Evolutionary conservation across 2,329 filamentous ascomycete genomes (phyloP).

Genomic region (Chaetothyriales sp.): DNA sequence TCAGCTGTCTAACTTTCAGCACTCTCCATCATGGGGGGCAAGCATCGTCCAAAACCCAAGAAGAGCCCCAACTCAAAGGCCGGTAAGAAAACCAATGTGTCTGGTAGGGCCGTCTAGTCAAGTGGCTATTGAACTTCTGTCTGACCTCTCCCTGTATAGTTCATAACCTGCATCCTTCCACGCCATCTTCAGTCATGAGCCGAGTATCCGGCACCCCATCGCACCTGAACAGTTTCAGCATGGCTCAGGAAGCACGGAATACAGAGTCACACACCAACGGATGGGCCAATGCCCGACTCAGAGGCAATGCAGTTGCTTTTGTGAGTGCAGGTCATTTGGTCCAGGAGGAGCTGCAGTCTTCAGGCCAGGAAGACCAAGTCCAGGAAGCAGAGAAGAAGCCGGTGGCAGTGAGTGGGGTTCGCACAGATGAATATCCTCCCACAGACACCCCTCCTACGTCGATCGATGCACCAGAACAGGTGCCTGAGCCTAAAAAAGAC

Average conservation of each 20-base stretch:
- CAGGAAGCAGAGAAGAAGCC: constrained; percentile 2
- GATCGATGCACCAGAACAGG: background rate
- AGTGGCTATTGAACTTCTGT: background rate
- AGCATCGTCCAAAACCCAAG: constrained; percentile 8
- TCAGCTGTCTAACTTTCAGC: background rate
- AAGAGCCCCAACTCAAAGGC: constrained; percentile 6
- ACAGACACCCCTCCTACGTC: background rate
- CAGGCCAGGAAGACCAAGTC: background rate
- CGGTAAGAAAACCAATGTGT: constrained; percentile 2
- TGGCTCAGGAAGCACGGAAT: constrained; percentile 45
- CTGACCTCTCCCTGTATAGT: constrained; percentile 7
- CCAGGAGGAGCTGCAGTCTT: constrained; percentile 18
- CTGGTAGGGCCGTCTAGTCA: background rate
- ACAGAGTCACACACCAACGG: constrained; percentile 36
- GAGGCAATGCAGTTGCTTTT: constrained; percentile 43
- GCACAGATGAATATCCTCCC: background rate
- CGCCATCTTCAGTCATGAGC: background rate
- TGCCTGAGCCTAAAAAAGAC: background rate
- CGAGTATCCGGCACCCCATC: background rate
- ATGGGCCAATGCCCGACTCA: constrained; percentile 37
- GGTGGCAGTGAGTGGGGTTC: constrained; percentile 1
- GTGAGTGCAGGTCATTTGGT: constrained; percentile 42
- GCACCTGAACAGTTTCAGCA: constrained; percentile 23
- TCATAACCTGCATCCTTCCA: constrained; percentile 2
- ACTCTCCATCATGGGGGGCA: constrained; percentile 12